These are phyloP conservation scores for Lipomyces japonicus DNA, from an alignment of 805 yeast genomes.

Conservation along the genomic window DNA sequence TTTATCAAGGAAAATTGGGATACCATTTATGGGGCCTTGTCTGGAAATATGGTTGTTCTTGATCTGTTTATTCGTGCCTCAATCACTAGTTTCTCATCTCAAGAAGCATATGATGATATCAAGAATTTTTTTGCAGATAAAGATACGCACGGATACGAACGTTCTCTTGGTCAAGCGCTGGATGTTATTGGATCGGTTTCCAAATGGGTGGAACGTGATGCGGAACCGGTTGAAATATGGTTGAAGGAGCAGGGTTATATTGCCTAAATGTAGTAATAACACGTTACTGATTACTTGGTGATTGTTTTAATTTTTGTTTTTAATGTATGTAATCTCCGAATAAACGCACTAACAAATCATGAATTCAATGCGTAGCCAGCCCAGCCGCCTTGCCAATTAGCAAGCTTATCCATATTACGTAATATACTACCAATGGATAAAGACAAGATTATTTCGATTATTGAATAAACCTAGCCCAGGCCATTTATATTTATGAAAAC, in stretches of 20 bases:
- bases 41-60: conserved; percentile 50
- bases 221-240: conserved; percentile 45
- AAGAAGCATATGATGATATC: conserved; percentile 40
- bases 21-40: conserved; percentile 44
- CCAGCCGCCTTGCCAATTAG: no score
- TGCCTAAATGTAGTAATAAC: not conserved
- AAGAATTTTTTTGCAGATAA: conserved; percentile 45
- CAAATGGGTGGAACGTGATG: conserved; percentile 50
- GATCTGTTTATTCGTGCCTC: conserved; percentile 46
- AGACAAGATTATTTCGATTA: no score
- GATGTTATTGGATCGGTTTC: conserved; percentile 50
- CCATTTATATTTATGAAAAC: no score
- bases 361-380: no score
- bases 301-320: not conserved
- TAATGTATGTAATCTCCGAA: not conserved
- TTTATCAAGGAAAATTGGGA: conserved; percentile 50
- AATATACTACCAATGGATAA: no score
- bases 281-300: not conserved
- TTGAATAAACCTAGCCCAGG: no score
- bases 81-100: conserved; percentile 39
- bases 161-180: conserved; percentile 53
- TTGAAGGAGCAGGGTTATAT: conserved; percentile 34
- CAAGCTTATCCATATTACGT: no score
- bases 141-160: conserved; percentile 55
- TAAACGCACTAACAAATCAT: no score